Evolutionary conservation across 257 asterid species (phyloP).

Genomic region (Solanum dulcamara): DNA sequence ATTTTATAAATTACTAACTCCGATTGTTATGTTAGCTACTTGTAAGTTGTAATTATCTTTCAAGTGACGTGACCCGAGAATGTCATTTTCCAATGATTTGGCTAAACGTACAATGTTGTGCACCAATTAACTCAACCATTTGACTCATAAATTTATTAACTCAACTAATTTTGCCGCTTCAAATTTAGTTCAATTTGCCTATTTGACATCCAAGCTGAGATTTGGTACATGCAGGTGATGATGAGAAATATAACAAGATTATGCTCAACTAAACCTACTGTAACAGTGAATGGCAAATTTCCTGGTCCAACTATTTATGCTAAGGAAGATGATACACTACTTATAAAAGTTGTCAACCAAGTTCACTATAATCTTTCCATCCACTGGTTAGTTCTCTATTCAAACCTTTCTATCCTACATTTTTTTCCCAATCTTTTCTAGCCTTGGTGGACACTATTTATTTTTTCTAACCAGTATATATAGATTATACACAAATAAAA

Average conservation of each 20-base stretch:
- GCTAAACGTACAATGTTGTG: not conserved
- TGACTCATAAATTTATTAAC: not conserved
- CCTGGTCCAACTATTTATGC: conserved; percentile 57
- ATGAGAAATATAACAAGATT: conserved; percentile 20
- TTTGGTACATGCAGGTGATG: conserved; percentile 27
- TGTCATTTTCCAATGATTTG: not conserved
- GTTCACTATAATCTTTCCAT: conserved; percentile 43
- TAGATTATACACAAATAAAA: too few species aligned
- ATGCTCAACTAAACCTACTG: conserved; percentile 45
- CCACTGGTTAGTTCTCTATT: conserved; percentile 28
- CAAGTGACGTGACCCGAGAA: not conserved
- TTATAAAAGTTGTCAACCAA: conserved; percentile 40
- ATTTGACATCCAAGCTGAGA: not conserved
- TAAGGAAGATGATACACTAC: conserved; percentile 47
- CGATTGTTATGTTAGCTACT: not conserved
- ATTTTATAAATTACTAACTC: too few species aligned
- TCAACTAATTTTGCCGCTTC: not conserved
- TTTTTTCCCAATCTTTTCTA: too few species aligned
- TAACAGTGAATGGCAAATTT: conserved; percentile 46
- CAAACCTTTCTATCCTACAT: not conserved
- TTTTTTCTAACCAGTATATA: too few species aligned
- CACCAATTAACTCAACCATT: not conserved
- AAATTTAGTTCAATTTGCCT: not conserved
- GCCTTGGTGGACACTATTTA: too few species aligned
- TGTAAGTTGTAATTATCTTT: not conserved